Evolutionary conservation across 2,329 filamentous ascomycete species (phyloP).

Genomic region (Calonectria pseudoreteaudii): DNA sequence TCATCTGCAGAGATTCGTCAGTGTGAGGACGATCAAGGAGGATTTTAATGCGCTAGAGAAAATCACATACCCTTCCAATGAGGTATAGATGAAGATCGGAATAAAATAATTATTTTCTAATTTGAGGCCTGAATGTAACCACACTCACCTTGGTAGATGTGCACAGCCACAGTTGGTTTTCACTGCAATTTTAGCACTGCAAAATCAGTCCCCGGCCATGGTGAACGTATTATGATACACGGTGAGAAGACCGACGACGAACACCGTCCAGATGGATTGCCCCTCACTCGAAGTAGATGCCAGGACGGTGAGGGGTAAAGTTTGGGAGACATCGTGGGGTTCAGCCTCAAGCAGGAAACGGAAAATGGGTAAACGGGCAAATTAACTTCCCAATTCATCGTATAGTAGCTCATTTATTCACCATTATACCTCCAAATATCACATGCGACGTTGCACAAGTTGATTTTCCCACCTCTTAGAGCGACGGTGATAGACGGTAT

Average conservation of each 20-base stretch:
- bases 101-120: background rate
- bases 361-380: background rate
- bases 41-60: constrained; percentile 62
- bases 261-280: background rate
- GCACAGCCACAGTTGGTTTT: no score
- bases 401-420: background rate
- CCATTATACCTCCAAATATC: background rate
- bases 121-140: no score
- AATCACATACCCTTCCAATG: constrained; percentile 33
- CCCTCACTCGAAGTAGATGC: background rate
- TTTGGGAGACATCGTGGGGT: background rate
- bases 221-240: background rate
- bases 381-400: background rate
- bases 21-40: constrained; percentile 74
- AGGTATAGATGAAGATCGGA: constrained; percentile 15
- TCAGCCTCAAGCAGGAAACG: background rate
- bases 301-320: background rate
- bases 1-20: constrained; percentile 70
- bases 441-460: background rate
- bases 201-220: background rate
- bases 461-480: constrained; percentile 1
- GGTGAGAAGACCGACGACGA: background rate
- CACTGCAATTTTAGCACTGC: background rate
- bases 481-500: constrained; percentile 21
- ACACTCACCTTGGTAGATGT: no score